These are phyloP conservation scores for Calocera viscosa DNA, from an alignment of 768 basidiomycete genomes.

Conservation along the genomic window DNA sequence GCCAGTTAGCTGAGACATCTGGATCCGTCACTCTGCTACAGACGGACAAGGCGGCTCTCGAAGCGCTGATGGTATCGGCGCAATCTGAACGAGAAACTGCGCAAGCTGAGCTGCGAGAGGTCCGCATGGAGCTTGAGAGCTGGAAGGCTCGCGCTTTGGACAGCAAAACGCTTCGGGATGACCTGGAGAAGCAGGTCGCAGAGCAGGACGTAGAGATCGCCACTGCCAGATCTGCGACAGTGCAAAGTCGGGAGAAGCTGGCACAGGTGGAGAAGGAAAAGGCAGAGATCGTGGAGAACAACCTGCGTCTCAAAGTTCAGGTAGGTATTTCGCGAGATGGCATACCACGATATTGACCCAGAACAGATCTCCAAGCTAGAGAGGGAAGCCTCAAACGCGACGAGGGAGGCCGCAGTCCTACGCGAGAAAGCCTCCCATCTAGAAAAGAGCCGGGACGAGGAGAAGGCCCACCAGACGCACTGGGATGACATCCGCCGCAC, in stretches of 20 bases:
- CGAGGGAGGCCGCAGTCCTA: slow-evolving; percentile 52
- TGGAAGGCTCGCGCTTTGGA: background rate
- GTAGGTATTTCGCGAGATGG: slow-evolving; percentile 29
- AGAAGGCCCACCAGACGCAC: slow-evolving; percentile 51
- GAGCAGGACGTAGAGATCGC: slow-evolving; percentile 37
- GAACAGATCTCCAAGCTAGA: slow-evolving; percentile 31
- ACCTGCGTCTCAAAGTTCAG: slow-evolving; percentile 49
- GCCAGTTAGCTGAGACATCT: slow-evolving; percentile 66
- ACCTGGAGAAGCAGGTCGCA: slow-evolving; percentile 35
- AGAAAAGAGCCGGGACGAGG: slow-evolving; percentile 47
- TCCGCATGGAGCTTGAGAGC: background rate
- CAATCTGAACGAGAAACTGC: slow-evolving; percentile 58
- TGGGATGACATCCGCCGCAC: slow-evolving; percentile 66
- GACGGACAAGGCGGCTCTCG: slow-evolving; percentile 66
- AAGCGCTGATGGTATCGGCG: slow-evolving; percentile 44
- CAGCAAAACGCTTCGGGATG: slow-evolving; percentile 26
- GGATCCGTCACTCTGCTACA: slow-evolving; percentile 61
- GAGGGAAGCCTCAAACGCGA: slow-evolving; percentile 40
- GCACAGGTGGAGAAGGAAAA: slow-evolving; percentile 62
- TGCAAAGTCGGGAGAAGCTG: slow-evolving; percentile 51
- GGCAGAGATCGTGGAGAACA: slow-evolving; percentile 45
- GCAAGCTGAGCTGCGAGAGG: slow-evolving; percentile 32
- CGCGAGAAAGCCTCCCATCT: slow-evolving; percentile 40
- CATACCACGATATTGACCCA: slow-evolving; percentile 11
- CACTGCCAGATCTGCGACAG: slow-evolving; percentile 39